Percentiles rank a stretch among this genome's conserved stretches.
Evolutionary conservation across 106 monocot species (phyloP).

Genomic region (Dendrobium catenatum): DNA sequence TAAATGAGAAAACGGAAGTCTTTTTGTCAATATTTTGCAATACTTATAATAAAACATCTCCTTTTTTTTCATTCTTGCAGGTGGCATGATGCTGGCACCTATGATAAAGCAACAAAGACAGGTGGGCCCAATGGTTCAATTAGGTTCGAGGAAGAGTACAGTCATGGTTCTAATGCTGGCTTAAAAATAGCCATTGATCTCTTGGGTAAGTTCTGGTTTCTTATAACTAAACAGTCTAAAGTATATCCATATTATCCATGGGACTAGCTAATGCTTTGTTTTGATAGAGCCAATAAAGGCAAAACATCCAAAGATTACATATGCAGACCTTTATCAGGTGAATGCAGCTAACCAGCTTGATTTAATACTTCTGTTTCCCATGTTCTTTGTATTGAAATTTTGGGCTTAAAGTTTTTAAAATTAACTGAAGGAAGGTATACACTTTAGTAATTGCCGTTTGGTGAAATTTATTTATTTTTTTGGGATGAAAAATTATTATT

Average conservation of each 20-base stretch:
- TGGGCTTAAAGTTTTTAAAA: neutral
- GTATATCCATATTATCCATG: neutral
- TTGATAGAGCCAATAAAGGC: constrained; percentile 60
- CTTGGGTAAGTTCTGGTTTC: constrained; percentile 18
- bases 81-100: constrained; percentile 65
- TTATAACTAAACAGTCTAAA: neutral
- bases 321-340: constrained; percentile 96
- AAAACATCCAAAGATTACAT: constrained; percentile 82
- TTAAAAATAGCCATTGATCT: constrained; percentile 61
- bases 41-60: neutral
- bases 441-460: neutral
- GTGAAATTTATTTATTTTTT: neutral
- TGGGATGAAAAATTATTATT: neutral
- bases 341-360: neutral
- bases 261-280: neutral
- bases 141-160: constrained; percentile 57
- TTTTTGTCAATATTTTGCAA: neutral
- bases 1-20: neutral
- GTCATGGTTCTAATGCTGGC: constrained; percentile 67
- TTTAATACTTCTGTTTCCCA: neutral
- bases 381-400: neutral
- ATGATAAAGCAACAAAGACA: constrained; percentile 49
- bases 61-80: constrained; percentile 17
- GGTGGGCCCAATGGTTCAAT: constrained; percentile 77
- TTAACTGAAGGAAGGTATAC: neutral